A percentile compares a stretch with the other conserved stretches of the same genome.
These are phyloP conservation scores for Lichtheimia hyalospora DNA, from an alignment of 371 early-diverging fungal species.

Conservation along the genomic window DNA sequence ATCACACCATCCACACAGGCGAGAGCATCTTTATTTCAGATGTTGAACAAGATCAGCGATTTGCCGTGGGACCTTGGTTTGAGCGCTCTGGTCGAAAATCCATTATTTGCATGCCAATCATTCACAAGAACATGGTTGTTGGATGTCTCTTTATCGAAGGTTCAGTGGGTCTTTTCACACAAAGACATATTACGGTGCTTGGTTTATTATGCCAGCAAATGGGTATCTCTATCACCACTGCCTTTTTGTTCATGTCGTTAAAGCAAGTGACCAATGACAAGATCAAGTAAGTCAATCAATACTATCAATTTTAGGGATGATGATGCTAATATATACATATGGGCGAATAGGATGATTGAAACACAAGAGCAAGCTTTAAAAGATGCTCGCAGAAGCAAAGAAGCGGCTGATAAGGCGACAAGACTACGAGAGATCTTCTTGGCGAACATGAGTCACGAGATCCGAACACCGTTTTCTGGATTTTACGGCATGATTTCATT, in stretches of 20 bases:
- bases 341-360: slow-evolving; percentile 35
- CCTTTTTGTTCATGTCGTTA: slow-evolving; percentile 49
- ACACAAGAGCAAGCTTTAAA: slow-evolving; percentile 46
- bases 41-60: slow-evolving; percentile 40
- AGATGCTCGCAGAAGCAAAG: slow-evolving; percentile 44
- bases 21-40: slow-evolving; percentile 45
- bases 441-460: slow-evolving; percentile 62
- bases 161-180: slow-evolving; percentile 54
- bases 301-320: no score
- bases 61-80: slow-evolving; percentile 48
- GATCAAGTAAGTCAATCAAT: not conserved
- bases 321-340: no score
- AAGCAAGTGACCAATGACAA: slow-evolving; percentile 45
- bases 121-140: slow-evolving; percentile 48
- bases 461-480: slow-evolving; percentile 59
- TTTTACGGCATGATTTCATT: slow-evolving; percentile 62
- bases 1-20: slow-evolving; percentile 40
- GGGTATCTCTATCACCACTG: slow-evolving; percentile 62
- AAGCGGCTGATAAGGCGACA: slow-evolving; percentile 42
- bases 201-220: slow-evolving; percentile 58
- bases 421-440: slow-evolving; percentile 52
- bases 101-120: slow-evolving; percentile 57
- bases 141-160: slow-evolving; percentile 60
- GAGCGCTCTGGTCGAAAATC: slow-evolving; percentile 45
- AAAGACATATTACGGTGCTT: slow-evolving; percentile 54